Evolutionary conservation across 176 grass and related monocot genomes (phyloP), one percentile per base, ranked within the genome.

Genomic region (Neostapfia colusana): DNA sequence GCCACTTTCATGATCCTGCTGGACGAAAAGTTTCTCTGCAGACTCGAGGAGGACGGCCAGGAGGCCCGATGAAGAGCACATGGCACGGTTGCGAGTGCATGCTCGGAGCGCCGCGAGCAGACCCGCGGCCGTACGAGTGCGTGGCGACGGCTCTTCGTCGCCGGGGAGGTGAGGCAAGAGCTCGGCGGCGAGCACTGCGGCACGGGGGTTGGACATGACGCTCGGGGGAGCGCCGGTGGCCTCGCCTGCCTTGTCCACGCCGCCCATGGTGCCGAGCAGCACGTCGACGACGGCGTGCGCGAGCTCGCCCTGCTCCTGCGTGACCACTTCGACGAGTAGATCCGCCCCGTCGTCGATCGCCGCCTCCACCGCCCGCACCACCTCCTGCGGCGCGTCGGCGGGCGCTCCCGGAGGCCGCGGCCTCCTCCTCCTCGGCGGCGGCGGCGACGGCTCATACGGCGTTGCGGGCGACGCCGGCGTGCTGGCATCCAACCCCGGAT

Each of bases 61-160:
- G 72, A 98, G 84, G 17, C 95, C 95, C 1, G 87, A 81, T 8
- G 82, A 81, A 24, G 95, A 98, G 82, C 95, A 98, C 91, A 98
- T 98, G 27, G 95, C 80, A 28, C 95, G 89, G 74, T 98, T 98
- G 57, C 95, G 88, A 0, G 89, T 92, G 76, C 95, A 98, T 34
- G 95, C 87, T 18, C 75, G 69, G 53, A 98, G 84, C 4, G 88
- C 85, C 36, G 82, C 84, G 37, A 82, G 84, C 45, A 98, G 77
- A 26, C 95, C 89, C 55, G 42, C 46, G n/a, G 70, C 89, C 79
- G 84, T 74, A 51, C 95, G 90, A 74, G 86, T 98, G 50, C 95
- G 88, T 20, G 95, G 89, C 18, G 95, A 98, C 41, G 89, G 90
- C 76, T 98, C 95, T 18, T 86, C 86, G 65, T 91, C 82, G 69